These are phyloP conservation scores for Gossypium trilobum DNA, from an alignment of 441 rosid genomes.

Conservation along the genomic window DNA sequence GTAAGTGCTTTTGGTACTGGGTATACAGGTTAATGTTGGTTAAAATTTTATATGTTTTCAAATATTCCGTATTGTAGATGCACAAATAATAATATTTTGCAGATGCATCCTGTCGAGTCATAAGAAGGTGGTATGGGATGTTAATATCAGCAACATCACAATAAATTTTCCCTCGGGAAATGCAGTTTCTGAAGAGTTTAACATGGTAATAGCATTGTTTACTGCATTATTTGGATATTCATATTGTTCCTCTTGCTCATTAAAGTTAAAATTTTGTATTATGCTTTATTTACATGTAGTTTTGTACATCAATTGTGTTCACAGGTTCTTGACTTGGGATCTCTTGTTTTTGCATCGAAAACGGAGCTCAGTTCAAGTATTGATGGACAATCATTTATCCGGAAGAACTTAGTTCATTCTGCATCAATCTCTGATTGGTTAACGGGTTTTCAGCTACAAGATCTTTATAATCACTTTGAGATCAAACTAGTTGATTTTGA, in stretches of 20 bases:
- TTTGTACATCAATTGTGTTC: conserved; percentile 15
- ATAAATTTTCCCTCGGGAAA: conserved; percentile 47
- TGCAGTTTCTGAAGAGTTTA: conserved; percentile 36
- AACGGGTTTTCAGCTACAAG: conserved; percentile 32
- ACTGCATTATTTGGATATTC: background rate
- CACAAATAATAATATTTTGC: conserved; percentile 24
- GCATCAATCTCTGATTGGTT: conserved; percentile 22
- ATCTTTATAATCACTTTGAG: conserved; percentile 55
- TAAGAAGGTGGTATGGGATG: conserved; percentile 55
- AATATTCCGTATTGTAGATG: conserved; percentile 8
- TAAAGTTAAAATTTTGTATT: background rate
- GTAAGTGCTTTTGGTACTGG: conserved; percentile 41
- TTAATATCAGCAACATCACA: conserved; percentile 39
- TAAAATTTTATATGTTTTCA: background rate
- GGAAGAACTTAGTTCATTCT: conserved; percentile 30
- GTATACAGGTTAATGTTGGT: background rate
- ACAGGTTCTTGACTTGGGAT: conserved; percentile 50
- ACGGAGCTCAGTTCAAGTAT: conserved; percentile 27
- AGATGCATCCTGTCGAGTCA: conserved; percentile 62
- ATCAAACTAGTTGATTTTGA: conserved; percentile 47
- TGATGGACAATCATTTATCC: conserved; percentile 30
- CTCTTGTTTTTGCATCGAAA: conserved; percentile 39
- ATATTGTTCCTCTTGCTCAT: background rate
- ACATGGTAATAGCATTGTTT: conserved; percentile 50
- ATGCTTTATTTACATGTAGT: background rate